These are phyloP conservation scores for Helotiales sp. DNA, from an alignment of 2,329 filamentous ascomycete species.

Conservation along the genomic window DNA sequence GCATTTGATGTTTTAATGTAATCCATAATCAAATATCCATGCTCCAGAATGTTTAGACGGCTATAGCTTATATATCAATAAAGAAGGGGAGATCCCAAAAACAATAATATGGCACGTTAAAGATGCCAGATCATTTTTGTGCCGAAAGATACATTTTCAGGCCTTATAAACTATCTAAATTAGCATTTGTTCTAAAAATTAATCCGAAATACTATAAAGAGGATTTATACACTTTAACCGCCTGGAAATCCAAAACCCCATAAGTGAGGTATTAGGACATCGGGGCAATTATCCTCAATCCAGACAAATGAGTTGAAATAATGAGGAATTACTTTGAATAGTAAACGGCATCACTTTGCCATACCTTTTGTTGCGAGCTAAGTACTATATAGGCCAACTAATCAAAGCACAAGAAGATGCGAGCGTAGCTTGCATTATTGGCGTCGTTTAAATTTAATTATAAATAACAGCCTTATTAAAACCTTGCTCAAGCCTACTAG, in stretches of 20 bases:
- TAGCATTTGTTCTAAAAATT: neutral
- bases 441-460: neutral
- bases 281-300: slow-evolving; percentile 46
- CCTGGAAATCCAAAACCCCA: slow-evolving; percentile 44
- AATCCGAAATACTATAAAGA: too few relatives aligned
- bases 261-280: slow-evolving; percentile 45
- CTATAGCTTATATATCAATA: slow-evolving; percentile 36
- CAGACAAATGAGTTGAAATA: slow-evolving; percentile 34
- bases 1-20: slow-evolving; percentile 37
- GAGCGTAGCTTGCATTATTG: neutral
- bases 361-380: neutral
- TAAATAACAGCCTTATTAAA: slow-evolving; percentile 55
- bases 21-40: slow-evolving; percentile 43
- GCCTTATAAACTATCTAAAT: neutral
- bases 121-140: slow-evolving; percentile 35
- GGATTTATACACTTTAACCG: slow-evolving; percentile 38
- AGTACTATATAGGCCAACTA: neutral
- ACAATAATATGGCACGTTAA: slow-evolving; percentile 31
- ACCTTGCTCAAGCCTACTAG: slow-evolving; percentile 50
- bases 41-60: slow-evolving; percentile 20
- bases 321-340: neutral
- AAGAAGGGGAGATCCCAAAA: slow-evolving; percentile 34
- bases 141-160: neutral
- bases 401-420: neutral
- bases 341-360: neutral